Evolutionary conservation across 768 basidiomycete species (phyloP), one percentile per base, ranked within the genome.

Genomic region (Naganishia randhawae): DNA sequence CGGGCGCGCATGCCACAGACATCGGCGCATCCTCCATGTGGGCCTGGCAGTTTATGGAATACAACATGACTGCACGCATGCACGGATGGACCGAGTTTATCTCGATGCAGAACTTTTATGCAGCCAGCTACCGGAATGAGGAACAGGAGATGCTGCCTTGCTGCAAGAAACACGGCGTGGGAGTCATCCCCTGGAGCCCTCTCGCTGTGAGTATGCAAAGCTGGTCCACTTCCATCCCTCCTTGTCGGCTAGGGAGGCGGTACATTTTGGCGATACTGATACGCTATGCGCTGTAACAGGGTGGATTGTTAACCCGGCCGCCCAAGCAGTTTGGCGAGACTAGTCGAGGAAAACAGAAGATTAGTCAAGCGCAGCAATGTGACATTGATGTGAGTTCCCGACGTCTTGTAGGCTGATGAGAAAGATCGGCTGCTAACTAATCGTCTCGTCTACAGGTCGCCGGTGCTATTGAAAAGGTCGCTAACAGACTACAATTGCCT

Each of bases 1-100:
- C 45, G 19, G n/a, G 7, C n/a, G 25, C 19, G n/a, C 45, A n/a
- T n/a, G n/a, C n/a, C n/a, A 48, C 33, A 68, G 67, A 85, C 70
- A 82, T 86, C 33, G 85, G 85, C 41, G 86, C 85, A 84, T 83
- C 82, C 22, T 85, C 84, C 8, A 85, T 85, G 74, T 82, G 77
- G 70, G 85, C 85, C 1, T 84, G 83, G 83, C 81, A 84, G 48
- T 83, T 84, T 48, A 63, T 70, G 79, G 66, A 67, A 32, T 67
- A 67, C 66, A 31, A 68, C 13, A 50, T 50, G 35, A 68, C 50
- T 25, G 67, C 67, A 16, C 42, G 51, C 11, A 27, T 51, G 17
- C 41, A 68, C 67, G 67, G 67, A 0, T 68, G 67, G 67, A 57
- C 67, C 33, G 55, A 68, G 25, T 68, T 68, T 19, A 68, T 68